A percentile compares a stretch with the other conserved stretches of the same genome.
Conservation (phyloP, 768 basidiomycete species). For the Lactarius hengduanensis region DNA sequence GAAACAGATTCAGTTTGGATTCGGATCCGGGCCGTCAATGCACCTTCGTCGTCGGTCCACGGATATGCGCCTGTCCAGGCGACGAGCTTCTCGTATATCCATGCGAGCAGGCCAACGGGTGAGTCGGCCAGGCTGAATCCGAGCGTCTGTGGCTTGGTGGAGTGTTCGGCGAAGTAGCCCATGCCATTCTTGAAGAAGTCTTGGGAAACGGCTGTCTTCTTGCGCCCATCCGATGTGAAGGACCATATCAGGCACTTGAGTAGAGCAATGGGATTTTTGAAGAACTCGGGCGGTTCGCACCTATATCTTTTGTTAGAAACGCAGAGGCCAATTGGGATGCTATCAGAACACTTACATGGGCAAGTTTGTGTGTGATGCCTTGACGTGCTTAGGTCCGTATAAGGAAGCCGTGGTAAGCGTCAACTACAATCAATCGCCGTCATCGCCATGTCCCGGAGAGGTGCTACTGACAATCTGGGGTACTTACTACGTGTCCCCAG, state of each 20-base stretch:
- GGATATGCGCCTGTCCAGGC: constrained; percentile 44
- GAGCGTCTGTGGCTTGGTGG: constrained; percentile 35
- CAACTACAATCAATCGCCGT: constrained; percentile 36
- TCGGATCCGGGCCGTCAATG: neutral
- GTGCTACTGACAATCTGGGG: neutral
- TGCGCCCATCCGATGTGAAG: constrained; percentile 39
- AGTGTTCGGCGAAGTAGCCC: constrained; percentile 43
- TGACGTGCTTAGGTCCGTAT: constrained; percentile 34
- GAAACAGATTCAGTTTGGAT: neutral
- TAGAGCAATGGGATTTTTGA: constrained; percentile 33
- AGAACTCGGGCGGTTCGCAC: constrained; percentile 29
- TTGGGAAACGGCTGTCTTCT: constrained; percentile 34
- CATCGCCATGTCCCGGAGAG: neutral
- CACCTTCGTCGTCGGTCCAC: constrained; percentile 57
- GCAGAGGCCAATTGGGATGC: neutral
- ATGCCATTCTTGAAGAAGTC: constrained; percentile 36
- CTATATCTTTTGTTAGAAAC: neutral
- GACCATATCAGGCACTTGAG: constrained; percentile 35
- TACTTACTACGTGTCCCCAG: constrained; percentile 42
- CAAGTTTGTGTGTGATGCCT: constrained; percentile 38
- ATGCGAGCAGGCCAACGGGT: constrained; percentile 44
- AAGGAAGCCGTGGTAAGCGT: constrained; percentile 30
- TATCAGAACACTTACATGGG: constrained; percentile 29
- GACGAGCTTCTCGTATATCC: constrained; percentile 37
- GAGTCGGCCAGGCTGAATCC: constrained; percentile 56